Evolutionary conservation across 768 basidiomycete species (phyloP), one percentile per base, ranked within the genome.

Genomic region (Sarcodon sp.): DNA sequence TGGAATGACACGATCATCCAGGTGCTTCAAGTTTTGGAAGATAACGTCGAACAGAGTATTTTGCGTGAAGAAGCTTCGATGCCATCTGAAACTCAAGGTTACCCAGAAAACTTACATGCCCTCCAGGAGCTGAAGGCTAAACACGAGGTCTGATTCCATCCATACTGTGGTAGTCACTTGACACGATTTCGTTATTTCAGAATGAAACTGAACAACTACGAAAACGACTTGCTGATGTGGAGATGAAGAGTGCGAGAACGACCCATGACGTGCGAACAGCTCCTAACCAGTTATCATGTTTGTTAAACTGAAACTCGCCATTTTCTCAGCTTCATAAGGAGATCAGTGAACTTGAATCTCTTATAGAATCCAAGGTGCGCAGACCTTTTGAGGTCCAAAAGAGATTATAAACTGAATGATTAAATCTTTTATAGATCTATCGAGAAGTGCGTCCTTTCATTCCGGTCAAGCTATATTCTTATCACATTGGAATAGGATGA

Each of bases 311-410:
- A 41, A 21, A 39, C 33, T 53, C 41, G n/a, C 47, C 54, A 43
- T 13, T 34, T 45, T 43, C 37, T 13, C 54, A 93, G 88, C 74
- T 92, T 51, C 84, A 88, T 64, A 87, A 90, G 57, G 91, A 97
- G 66, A 85, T 98, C 45, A 79, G 82, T 47, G 92, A 97, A 60
- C 73, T 97, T 15, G 94, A 98, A 63, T 75, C 83, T 35, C 70
- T 99, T 37, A 81, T 97, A n/a, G 94, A 99, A 61, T 76, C 87
- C 47, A 97, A 96, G 78, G 89, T 88, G 51, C 59, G 55, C 44
- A n/a, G 37, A 33, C 38, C 13, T 31, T 51, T 16, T 48, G 34
- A 33, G 33, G 31, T 33, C 45, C 35, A 8, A 16, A 9, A 21
- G 13, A 31, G 15, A 18, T 2, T n/a, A 32, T 18, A 31, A 13